A percentile compares a stretch with the other conserved stretches of the same genome.
Conservation (phyloP, 768 basidiomycete genomes). For the Nidula microcarpa region DNA sequence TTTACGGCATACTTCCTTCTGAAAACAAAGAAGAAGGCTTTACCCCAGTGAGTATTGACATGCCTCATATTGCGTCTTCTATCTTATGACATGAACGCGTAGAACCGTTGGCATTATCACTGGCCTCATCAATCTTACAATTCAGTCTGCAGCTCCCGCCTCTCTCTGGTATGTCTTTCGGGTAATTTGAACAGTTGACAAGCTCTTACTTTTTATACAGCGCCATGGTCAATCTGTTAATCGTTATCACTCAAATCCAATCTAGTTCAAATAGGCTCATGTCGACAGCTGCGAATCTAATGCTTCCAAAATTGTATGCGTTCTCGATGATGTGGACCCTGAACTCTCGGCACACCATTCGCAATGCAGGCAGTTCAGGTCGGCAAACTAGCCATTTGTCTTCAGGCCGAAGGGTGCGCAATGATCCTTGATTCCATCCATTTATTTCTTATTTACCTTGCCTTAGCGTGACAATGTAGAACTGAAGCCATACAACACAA, state of each 20-base stretch:
- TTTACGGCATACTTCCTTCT: constrained; percentile 24
- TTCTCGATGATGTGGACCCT: constrained; percentile 35
- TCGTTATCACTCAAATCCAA: constrained; percentile 25
- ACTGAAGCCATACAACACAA: constrained; percentile 5
- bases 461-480: constrained; percentile 13
- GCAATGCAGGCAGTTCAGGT: constrained; percentile 7
- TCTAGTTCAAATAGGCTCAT: constrained; percentile 14
- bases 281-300: constrained; percentile 22
- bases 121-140: constrained; percentile 24
- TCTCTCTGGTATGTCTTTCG: constrained; percentile 21
- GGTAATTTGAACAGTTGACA: not conserved
- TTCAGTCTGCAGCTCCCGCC: constrained; percentile 25
- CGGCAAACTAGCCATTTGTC: constrained; percentile 5
- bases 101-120: constrained; percentile 23
- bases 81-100: not conserved
- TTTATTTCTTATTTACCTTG: not conserved
- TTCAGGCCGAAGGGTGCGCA: constrained; percentile 3
- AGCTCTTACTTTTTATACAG: constrained; percentile 7
- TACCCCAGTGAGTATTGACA: constrained; percentile 4
- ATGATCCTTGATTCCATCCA: not conserved
- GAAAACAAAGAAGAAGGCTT: constrained; percentile 18
- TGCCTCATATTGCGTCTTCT: not conserved
- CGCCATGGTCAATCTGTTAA: constrained; percentile 25
- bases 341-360: constrained; percentile 22
- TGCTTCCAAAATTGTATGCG: constrained; percentile 27